Evolutionary conservation across 148 eudicot species (phyloP).

Genomic region (Fagopyrum homotropicum): DNA sequence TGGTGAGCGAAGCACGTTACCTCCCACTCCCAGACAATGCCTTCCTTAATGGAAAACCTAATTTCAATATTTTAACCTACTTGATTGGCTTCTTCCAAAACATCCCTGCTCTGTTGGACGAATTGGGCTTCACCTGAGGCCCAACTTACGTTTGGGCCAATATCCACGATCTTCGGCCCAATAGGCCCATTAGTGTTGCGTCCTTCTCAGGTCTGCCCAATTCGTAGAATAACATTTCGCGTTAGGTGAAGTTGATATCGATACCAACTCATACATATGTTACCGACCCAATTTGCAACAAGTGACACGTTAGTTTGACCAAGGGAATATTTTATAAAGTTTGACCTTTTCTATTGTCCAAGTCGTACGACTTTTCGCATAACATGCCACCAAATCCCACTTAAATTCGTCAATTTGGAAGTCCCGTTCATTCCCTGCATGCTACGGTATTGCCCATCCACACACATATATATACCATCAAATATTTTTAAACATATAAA

Average conservation of each 20-base stretch:
- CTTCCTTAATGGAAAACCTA: background rate
- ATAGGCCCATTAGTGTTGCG: background rate
- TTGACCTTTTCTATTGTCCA: slow-evolving; percentile 2
- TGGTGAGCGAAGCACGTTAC: slow-evolving; percentile 9
- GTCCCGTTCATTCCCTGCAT: background rate
- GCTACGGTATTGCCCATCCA: background rate
- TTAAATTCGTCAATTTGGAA: background rate
- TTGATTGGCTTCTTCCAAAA: slow-evolving; percentile 2
- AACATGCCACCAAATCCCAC: slow-evolving; percentile 10
- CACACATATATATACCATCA: background rate
- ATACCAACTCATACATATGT: background rate
- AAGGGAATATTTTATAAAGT: background rate
- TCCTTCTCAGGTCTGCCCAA: background rate
- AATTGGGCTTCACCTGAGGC: background rate
- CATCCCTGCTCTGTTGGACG: background rate
- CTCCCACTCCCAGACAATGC: background rate
- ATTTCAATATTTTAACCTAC: background rate
- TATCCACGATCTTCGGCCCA: background rate
- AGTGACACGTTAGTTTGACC: slow-evolving; percentile 2
- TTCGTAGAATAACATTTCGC: too few species aligned
- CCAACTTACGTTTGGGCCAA: background rate
- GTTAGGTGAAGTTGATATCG: too few species aligned
- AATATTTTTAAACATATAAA: too few species aligned
- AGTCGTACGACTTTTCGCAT: background rate
- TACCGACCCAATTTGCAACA: background rate